Evolutionary conservation across 1,284 basidiomycete species (phyloP).

Genomic region (Rhodotorula sp.): DNA sequence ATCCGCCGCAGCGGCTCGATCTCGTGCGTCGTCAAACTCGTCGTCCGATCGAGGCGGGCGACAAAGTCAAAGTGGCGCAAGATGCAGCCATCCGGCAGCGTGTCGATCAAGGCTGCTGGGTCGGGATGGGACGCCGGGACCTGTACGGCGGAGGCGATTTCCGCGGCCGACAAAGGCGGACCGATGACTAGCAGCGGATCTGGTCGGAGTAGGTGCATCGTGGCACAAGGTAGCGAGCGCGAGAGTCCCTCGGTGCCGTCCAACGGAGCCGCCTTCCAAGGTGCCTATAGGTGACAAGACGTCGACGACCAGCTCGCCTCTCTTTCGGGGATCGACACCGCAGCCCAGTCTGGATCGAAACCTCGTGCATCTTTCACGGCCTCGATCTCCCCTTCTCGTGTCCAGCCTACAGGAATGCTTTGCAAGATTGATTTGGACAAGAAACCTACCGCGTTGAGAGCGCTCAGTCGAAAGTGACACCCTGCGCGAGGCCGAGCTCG

Average conservation of each 20-base stretch:
- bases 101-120: constrained; percentile 9
- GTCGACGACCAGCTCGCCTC: too few species aligned
- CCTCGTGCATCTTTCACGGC: too few species aligned
- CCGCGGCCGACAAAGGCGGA: neutral
- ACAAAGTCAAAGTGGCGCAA: constrained; percentile 29
- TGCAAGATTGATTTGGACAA: neutral
- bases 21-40: constrained; percentile 7
- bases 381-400: too few species aligned
- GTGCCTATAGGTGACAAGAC: too few species aligned
- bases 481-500: constrained; percentile 83
- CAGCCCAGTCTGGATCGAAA: too few species aligned
- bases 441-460: too few species aligned
- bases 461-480: constrained; percentile 65
- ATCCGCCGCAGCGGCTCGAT: constrained; percentile 28
- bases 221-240: neutral
- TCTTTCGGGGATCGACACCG: neutral
- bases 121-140: constrained; percentile 5
- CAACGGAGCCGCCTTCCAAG: too few species aligned
- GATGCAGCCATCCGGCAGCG: neutral
- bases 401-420: too few species aligned
- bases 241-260: neutral
- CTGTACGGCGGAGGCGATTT: neutral
- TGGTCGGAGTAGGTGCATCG: constrained; percentile 6
- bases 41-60: constrained; percentile 2
- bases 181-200: constrained; percentile 11